Evolutionary conservation across 352 stramenopile species (phyloP).

Genomic region (Phytophthora syringae): DNA sequence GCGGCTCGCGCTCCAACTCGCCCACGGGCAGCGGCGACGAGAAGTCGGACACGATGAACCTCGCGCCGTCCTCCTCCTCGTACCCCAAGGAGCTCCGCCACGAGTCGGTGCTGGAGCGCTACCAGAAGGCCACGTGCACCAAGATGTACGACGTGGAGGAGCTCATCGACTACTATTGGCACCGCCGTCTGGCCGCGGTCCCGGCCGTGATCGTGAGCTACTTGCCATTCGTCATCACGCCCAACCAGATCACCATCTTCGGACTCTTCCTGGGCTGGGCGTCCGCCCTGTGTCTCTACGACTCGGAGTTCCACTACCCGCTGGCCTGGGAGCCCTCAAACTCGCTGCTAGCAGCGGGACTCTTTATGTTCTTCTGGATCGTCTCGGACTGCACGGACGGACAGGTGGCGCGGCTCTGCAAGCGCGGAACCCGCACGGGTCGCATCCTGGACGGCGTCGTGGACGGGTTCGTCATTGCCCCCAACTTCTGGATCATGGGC

Average conservation of each 20-base stretch:
- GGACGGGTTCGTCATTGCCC: constrained; percentile 75
- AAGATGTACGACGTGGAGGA: constrained; percentile 92
- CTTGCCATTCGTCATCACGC: constrained; percentile 83
- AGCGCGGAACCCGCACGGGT: constrained; percentile 80
- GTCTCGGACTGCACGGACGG: constrained; percentile 87
- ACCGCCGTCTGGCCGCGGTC: constrained; percentile 76
- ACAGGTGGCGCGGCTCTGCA: constrained; percentile 83
- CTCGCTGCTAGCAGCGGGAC: constrained; percentile 57
- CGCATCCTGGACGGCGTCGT: constrained; percentile 84
- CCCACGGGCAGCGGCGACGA: constrained; percentile 47
- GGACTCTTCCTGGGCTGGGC: constrained; percentile 75
- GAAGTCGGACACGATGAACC: constrained; percentile 33
- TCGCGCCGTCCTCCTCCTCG: constrained; percentile 29
- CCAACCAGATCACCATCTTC: constrained; percentile 89
- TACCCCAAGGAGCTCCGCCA: constrained; percentile 35
- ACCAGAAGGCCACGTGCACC: constrained; percentile 71
- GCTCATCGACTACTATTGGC: constrained; percentile 87
- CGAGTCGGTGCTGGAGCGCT: constrained; percentile 65
- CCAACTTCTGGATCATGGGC: constrained; percentile 74
- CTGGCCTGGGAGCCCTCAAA: constrained; percentile 61
- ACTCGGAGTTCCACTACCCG: constrained; percentile 82
- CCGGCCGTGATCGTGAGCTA: constrained; percentile 83
- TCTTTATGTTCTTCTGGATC: constrained; percentile 87
- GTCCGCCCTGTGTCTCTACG: constrained; percentile 72
- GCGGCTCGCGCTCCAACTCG: constrained; percentile 45